Evolutionary conservation across 2,329 filamentous ascomycete genomes (phyloP), one percentile per base, ranked within the genome.

Genomic region (Arthrobotrys sphaeroides): DNA sequence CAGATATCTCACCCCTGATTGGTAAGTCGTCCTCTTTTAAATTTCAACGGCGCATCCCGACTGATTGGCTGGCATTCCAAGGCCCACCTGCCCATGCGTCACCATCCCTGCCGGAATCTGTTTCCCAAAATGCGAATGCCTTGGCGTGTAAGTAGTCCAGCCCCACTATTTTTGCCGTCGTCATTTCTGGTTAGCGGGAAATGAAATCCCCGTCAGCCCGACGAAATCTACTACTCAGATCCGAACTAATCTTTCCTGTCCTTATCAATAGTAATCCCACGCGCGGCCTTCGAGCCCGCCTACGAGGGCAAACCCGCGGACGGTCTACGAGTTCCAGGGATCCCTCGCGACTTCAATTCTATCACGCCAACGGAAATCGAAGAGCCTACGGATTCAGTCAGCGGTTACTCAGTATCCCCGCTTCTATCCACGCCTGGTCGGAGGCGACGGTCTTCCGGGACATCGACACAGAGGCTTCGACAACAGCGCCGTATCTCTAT

Each of bases 291-390:
- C 13, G 70, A 74, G 72, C 51, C 72, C 40, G 64, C 68, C 47
- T 59, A 53, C 40, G 64, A 75, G 40, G 72, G 36, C 28, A 31
- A 60, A 36, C 40, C 49, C n/a, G 64, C 53, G 57, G 51, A 65
- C 31, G 47, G 49, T 51, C 51, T 75, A 53, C 64, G 22, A 43
- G 57, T 64, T 60, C 64, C 57, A 65, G 40, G 59, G 26, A 43
- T 33, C 22, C 57, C 47, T 62, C 72, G 42, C 49, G 57, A 49
- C 20, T 59, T 64, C 24, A 43, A 69, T 36, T 75, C 64, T 9
- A 75, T 75, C 49, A 53, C 57, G n/a, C 72, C 72, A 10, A 69
- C 65, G 45, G 72, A 75, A 75, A 75, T 75, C 72, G 72, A 75
- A 57, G 72, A 75, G 12, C 64, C 72, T 18, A 59, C 38, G 12